Evolutionary conservation across 805 yeast genomes (phyloP).

Genomic region (Candida khao-thaluensis): DNA sequence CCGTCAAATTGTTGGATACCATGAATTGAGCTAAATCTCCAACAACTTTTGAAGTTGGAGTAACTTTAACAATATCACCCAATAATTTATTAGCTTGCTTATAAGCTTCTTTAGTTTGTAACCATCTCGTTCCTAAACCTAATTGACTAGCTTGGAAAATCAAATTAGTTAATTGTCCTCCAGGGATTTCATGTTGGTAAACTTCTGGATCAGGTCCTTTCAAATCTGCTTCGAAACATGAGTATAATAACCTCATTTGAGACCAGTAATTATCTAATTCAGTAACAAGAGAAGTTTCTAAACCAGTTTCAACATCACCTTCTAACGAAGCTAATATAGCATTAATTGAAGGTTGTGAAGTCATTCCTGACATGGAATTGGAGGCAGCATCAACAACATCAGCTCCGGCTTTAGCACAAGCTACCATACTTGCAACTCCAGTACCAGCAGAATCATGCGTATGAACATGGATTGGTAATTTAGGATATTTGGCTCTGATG

Average conservation of each 20-base stretch:
- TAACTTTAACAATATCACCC: constrained; percentile 97
- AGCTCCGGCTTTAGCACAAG: constrained; percentile 94
- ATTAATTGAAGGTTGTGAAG: constrained; percentile 95
- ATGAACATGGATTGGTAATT: constrained; percentile 96
- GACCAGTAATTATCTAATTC: constrained; percentile 97
- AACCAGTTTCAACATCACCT: constrained; percentile 76
- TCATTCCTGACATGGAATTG: constrained; percentile 97
- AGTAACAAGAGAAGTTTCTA: constrained; percentile 65
- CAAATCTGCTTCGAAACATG: constrained; percentile 96
- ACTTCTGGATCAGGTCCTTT: constrained; percentile 99
- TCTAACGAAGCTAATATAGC: constrained; percentile 92
- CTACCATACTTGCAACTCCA: constrained; percentile 95
- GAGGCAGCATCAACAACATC: constrained; percentile 97
- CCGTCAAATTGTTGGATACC: constrained; percentile 89
- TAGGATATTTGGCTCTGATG: constrained; percentile 83
- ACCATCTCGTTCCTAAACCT: constrained; percentile 96
- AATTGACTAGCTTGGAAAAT: constrained; percentile 99
- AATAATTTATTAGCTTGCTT: constrained; percentile 84
- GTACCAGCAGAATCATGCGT: constrained; percentile 99
- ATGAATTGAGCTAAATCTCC: constrained; percentile 99
- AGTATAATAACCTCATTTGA: constrained; percentile 93
- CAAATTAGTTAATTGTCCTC: constrained; percentile 98
- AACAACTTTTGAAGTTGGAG: constrained; percentile 99
- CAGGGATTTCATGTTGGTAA: constrained; percentile 97
- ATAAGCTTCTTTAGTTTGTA: constrained; percentile 91